Evolutionary conservation across 2,329 filamentous ascomycete species (phyloP), one percentile per base, ranked within the genome.

Genomic region (Colletotrichum aenigma): DNA sequence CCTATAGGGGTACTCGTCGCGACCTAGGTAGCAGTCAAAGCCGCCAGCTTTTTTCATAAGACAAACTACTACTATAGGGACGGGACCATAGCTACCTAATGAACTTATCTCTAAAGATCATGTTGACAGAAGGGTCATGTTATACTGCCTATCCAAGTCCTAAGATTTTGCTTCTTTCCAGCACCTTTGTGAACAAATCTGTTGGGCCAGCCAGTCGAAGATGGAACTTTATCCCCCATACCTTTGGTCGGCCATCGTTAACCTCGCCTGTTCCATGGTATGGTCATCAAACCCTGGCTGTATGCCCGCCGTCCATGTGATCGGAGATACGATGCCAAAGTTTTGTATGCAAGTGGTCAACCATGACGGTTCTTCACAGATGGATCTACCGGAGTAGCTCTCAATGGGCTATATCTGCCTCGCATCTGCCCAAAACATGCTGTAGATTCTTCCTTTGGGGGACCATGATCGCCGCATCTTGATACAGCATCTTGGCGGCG

Each of bases 1-100:
- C n/a, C 43, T n/a, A 43, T n/a, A n/a, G 0, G 18, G 1, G 38
- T n/a, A n/a, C 38, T n/a, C 38, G 1, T 48, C 38, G 38, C 1
- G 18, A 48, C 38, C 1, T 48, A 36, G 0, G 34, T 36, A 16
- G 15, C 34, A 36, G 34, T 16, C 34, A 36, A 18, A 10, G 18
- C n/a, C 43, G n/a, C 43, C 43, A 13, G 43, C 10, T 13, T n/a
- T 48, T 13, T 12, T 48, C 43, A 21, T 13, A 16, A 13, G 6
- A 21, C 10, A n/a, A 12, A 48, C 10, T 4, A 10, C 3, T n/a
- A 21, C 43, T n/a, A 1, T 43, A 12, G 38, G 38, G 38, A 43
- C 18, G 34, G 34, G 34, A 36, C 34, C 18, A 10, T n/a, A 43
- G 36, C 38, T n/a, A 48, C 10, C 5, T 48, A 48, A 7, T 21